Conservation (phyloP, 2,329 filamentous ascomycete species). For the Hypomyces rosellus region DNA sequence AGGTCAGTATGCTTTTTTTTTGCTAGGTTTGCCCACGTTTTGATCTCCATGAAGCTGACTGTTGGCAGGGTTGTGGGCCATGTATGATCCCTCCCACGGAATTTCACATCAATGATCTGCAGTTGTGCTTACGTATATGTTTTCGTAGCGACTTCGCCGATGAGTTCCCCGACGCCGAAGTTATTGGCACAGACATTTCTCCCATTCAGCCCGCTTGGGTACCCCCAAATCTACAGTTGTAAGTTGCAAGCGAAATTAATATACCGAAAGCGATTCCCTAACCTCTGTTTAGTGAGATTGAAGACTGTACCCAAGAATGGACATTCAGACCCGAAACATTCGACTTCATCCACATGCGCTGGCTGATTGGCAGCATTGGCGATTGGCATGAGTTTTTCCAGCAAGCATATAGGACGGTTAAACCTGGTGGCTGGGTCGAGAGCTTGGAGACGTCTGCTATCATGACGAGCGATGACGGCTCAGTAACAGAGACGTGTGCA, state of each 20-base stretch:
- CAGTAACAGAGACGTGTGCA: constrained; percentile 21
- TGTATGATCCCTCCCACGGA: constrained; percentile 9
- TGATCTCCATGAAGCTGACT: not conserved
- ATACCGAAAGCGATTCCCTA: not conserved
- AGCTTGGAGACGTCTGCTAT: constrained; percentile 23
- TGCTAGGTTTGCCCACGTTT: not conserved
- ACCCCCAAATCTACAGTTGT: constrained; percentile 10
- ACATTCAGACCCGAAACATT: constrained; percentile 31
- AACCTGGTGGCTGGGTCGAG: constrained; percentile 47
- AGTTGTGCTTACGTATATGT: no score
- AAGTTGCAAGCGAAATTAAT: not conserved
- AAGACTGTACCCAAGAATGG: constrained; percentile 25
- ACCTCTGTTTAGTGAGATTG: constrained; percentile 20
- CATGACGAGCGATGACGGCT: constrained; percentile 24
- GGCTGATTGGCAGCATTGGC: constrained; percentile 48
- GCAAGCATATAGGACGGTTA: constrained; percentile 45
- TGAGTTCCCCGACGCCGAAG: constrained; percentile 34
- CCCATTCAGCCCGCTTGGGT: constrained; percentile 52
- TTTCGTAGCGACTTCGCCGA: constrained; percentile 49
- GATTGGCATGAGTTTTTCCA: constrained; percentile 50
- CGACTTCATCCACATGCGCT: constrained; percentile 55
- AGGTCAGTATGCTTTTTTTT: constrained; percentile 5
- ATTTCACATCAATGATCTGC: not conserved
- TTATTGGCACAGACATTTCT: constrained; percentile 48
- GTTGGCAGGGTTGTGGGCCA: constrained; percentile 9